A percentile compares a stretch with the other conserved stretches of the same genome.
Conservation (phyloP, 1,284 basidiomycete genomes). For the Cutaneotrichosporon daszewskae region DNA sequence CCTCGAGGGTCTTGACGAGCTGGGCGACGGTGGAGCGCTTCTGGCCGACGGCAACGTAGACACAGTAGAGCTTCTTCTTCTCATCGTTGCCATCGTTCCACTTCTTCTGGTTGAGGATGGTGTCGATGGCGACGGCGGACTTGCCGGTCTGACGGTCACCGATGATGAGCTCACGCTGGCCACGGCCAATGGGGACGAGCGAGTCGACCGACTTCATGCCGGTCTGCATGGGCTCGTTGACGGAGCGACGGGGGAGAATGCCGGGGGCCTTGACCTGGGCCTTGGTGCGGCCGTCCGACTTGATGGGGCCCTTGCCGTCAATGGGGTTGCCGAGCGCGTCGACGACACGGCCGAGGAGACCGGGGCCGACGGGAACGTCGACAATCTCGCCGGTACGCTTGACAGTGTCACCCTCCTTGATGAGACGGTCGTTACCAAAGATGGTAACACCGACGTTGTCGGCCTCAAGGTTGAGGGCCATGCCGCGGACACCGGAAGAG, state of each 20-base stretch:
- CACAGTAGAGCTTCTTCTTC: slow-evolving; percentile 97
- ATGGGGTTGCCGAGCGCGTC: slow-evolving; percentile 99
- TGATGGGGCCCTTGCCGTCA: slow-evolving; percentile 97
- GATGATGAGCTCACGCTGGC: slow-evolving; percentile 99
- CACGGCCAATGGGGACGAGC: slow-evolving; percentile 99
- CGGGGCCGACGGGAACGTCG: slow-evolving; percentile 96
- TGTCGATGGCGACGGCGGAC: slow-evolving; percentile 91
- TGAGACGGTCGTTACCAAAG: slow-evolving; percentile 99
- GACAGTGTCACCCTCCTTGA: slow-evolving; percentile 99
- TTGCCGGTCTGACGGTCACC: slow-evolving; percentile 99
- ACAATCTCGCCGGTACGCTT: slow-evolving; percentile 99
- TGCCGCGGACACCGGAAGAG: slow-evolving; percentile 95
- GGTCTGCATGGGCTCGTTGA: slow-evolving; percentile 99
- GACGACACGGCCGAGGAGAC: slow-evolving; percentile 94
- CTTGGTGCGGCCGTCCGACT: slow-evolving; percentile 86
- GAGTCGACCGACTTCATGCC: slow-evolving; percentile 99
- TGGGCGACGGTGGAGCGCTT: slow-evolving; percentile 99
- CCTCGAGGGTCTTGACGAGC: slow-evolving; percentile 97
- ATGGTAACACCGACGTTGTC: slow-evolving; percentile 99
- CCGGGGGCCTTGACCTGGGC: slow-evolving; percentile 97
- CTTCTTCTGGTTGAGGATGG: slow-evolving; percentile 99
- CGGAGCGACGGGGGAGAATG: slow-evolving; percentile 97
- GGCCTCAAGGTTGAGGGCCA: slow-evolving; percentile 99
- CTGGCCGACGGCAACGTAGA: slow-evolving; percentile 98
- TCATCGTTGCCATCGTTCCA: slow-evolving; percentile 98